These are phyloP conservation scores for Lichtheimia corymbifera DNA, from an alignment of 371 early-diverging fungal species.

Conservation along the genomic window DNA sequence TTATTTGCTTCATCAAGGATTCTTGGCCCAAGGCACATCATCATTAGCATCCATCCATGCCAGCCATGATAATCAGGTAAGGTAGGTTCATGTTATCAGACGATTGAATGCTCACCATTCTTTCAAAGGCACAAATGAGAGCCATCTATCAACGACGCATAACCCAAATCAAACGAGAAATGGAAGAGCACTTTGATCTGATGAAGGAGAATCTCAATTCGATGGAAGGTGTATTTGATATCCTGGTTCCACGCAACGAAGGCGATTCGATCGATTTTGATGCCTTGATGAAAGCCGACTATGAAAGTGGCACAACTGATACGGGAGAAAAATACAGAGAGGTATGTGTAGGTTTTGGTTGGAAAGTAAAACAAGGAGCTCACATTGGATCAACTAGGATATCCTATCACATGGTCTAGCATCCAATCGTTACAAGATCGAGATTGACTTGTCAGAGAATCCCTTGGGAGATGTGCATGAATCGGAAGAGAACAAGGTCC, in stretches of 20 bases:
- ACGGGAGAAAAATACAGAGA: conserved; percentile 22
- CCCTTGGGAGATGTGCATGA: conserved; percentile 54
- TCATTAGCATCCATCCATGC: conserved; percentile 23
- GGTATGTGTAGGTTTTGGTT: conserved; percentile 12
- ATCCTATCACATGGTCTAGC: conserved; percentile 58
- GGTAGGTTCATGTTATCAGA: background rate
- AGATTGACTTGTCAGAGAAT: conserved; percentile 54
- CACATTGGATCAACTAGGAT: conserved; percentile 14
- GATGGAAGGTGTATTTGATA: conserved; percentile 62
- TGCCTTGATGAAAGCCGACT: conserved; percentile 34
- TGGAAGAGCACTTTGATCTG: conserved; percentile 42
- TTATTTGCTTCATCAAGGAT: conserved; percentile 42
- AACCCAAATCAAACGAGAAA: conserved; percentile 36
- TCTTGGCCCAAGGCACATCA: conserved; percentile 7
- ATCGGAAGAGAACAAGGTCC: conserved; percentile 54
- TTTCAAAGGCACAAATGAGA: conserved; percentile 29
- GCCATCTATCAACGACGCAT: conserved; percentile 47
- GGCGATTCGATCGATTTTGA: conserved; percentile 26
- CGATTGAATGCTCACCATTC: background rate
- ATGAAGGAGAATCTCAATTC: conserved; percentile 54
- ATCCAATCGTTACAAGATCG: conserved; percentile 62
- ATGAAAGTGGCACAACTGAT: background rate
- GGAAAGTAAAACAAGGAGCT: background rate
- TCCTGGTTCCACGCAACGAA: conserved; percentile 53
- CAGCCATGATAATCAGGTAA: conserved; percentile 24